Base-by-base conservation (phyloP, 2,329 filamentous ascomycete genomes). In the Beauveria bassiana region DNA sequence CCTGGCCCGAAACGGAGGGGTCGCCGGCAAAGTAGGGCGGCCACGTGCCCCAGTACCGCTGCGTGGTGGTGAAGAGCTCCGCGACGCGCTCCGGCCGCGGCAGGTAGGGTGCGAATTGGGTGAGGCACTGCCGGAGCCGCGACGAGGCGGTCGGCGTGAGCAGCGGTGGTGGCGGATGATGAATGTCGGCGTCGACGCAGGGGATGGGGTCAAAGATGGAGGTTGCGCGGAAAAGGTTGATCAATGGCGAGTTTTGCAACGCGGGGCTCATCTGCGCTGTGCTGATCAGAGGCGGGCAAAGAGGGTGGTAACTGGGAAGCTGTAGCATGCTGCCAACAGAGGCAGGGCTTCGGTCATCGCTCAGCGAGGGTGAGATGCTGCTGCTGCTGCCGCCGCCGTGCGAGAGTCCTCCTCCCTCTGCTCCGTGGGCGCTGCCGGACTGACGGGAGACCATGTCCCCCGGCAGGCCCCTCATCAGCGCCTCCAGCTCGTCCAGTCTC, bases 21-120 rank as follows among this genome's bases (percentile, higher is more conserved):
- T 14, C 55, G 14, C 56, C 53, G 20, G 58, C 63, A 58, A 64
- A 61, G 46, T 64, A 65, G 16, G 62, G 59, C 6, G 64, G 63
- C 68, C 70, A 71, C 5, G 68, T 63, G 18, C 59, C 50, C 70
- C 70, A 71, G 55, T 65, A 67, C 12, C 55, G 59, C 45, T 68
- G 58, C 8, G 68, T 69, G 9, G 56, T 57, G 9, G 64, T 46
- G 10, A 71, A 64, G 18, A 71, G 65, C 18, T 60, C 40, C 20
- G 53, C 59, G 9, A 70, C 47, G 9, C 46, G 60, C 18, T 61
- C 59, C 18, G 57, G 47, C 3, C 53, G 59, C 5, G 61, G 61
- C 16, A 62, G 56, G 10, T 49, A 60, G 9, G 61, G 57, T 55
- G 54, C 66, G 43, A 61, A 66, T 40, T 52, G 52, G 42, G 59